Percentiles rank a stretch among this genome's conserved stretches.
Conservation (phyloP, 1,139 yeast genomes). For the Arxiozyma bovina region DNA sequence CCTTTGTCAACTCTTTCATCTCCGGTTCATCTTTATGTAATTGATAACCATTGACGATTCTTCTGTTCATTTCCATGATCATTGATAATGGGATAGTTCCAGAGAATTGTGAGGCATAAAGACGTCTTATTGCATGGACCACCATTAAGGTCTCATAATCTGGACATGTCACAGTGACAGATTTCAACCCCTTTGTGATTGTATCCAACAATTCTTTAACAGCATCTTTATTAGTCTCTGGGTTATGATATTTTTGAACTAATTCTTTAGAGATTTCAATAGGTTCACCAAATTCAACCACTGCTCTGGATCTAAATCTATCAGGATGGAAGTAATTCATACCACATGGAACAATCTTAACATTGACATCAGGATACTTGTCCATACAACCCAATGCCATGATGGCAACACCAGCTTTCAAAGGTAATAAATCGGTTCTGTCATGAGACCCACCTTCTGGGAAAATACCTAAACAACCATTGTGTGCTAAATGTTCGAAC, state of each 20-base stretch:
- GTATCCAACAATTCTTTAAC: constrained; percentile 48
- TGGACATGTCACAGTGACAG: constrained; percentile 68
- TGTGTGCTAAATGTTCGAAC: constrained; percentile 48
- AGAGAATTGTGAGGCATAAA: constrained; percentile 43
- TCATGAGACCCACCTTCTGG: constrained; percentile 75
- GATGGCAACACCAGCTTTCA: constrained; percentile 73
- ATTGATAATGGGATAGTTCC: constrained; percentile 50
- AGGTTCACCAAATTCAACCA: constrained; percentile 66
- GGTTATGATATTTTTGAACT: constrained; percentile 46
- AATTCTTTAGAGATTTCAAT: constrained; percentile 44
- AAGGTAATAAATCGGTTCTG: constrained; percentile 60
- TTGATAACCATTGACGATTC: constrained; percentile 56
- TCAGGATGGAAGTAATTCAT: constrained; percentile 71
- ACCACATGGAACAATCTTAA: constrained; percentile 65
- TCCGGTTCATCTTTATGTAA: constrained; percentile 51
- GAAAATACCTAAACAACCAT: constrained; percentile 57
- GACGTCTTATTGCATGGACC: constrained; percentile 66
- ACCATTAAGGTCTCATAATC: constrained; percentile 69
- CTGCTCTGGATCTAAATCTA: constrained; percentile 69
- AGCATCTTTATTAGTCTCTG: constrained; percentile 38
- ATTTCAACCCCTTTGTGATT: constrained; percentile 49
- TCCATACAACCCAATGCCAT: constrained; percentile 75
- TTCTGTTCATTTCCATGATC: constrained; percentile 64
- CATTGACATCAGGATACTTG: constrained; percentile 45
- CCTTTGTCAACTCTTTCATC: constrained; percentile 42